These are phyloP conservation scores for Leishmania aethiopica DNA, from an alignment of 208 protist species.

Conservation along the genomic window DNA sequence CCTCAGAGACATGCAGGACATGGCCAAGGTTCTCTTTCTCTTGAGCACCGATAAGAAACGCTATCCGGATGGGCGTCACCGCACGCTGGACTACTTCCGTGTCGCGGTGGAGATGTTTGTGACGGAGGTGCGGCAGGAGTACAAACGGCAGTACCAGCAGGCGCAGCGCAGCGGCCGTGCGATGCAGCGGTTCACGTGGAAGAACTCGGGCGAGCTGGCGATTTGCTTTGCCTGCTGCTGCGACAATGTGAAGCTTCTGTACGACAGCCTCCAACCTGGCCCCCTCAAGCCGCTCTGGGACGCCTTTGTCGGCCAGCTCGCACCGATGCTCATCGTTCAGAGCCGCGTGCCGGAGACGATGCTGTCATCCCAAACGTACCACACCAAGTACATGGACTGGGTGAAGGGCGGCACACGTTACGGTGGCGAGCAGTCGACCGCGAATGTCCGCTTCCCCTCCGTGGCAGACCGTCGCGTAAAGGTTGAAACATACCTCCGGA, in stretches of 20 bases:
- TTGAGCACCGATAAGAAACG: conserved; percentile 49
- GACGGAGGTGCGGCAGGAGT: conserved; percentile 61
- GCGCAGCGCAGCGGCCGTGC: conserved; percentile 37
- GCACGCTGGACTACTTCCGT: conserved; percentile 79
- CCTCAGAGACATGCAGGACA: conserved; percentile 28
- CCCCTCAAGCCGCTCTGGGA: conserved; percentile 71
- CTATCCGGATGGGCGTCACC: conserved; percentile 73
- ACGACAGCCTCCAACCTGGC: conserved; percentile 55
- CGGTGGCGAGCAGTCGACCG: conserved; percentile 50
- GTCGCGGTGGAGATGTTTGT: conserved; percentile 85
- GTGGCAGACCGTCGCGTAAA: conserved; percentile 72
- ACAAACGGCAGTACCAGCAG: conserved; percentile 50
- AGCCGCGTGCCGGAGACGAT: conserved; percentile 59
- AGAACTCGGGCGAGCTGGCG: conserved; percentile 84
- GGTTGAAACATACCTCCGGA: conserved; percentile 74
- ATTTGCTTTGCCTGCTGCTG: conserved; percentile 86
- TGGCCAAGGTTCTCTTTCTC: conserved; percentile 33
- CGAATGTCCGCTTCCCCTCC: conserved; percentile 86
- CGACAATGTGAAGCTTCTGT: conserved; percentile 84
- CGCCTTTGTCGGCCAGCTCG: conserved; percentile 61
- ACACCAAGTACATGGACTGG: conserved; percentile 89
- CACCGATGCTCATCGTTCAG: conserved; percentile 62
- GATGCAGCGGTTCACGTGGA: conserved; percentile 74
- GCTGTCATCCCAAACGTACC: conserved; percentile 68
- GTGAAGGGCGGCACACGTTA: conserved; percentile 89